These are phyloP conservation scores for Tephrocybe sp. DNA, from an alignment of 768 basidiomycete species.

Conservation along the genomic window DNA sequence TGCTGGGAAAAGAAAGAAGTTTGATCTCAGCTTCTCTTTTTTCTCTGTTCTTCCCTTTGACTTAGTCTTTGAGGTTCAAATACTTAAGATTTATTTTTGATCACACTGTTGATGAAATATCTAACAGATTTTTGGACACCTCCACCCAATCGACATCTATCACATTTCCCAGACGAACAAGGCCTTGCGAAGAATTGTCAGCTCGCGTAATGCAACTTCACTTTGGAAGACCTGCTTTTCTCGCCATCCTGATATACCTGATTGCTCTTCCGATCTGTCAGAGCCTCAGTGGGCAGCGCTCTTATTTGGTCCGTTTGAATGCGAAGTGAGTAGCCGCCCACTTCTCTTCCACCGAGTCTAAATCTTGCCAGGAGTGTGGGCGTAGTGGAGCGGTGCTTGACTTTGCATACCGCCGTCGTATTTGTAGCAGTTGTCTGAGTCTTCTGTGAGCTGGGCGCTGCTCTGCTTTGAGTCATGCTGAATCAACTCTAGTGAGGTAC, in stretches of 20 bases:
- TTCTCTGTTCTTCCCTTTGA: not conserved
- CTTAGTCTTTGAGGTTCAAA: not conserved
- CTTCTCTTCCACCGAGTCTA: not conserved
- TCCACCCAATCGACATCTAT: slow-evolving; percentile 25
- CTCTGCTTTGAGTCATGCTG: not conserved
- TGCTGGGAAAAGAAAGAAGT: not conserved
- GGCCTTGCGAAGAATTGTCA: slow-evolving; percentile 15
- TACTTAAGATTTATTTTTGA: not conserved
- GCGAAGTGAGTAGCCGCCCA: slow-evolving; percentile 14
- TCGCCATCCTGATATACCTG: slow-evolving; percentile 19
- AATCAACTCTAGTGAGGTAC: too few relatives aligned
- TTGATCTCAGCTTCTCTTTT: not conserved
- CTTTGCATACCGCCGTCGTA: not conserved
- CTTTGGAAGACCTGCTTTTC: slow-evolving; percentile 22
- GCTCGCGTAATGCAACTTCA: slow-evolving; percentile 15
- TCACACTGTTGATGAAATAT: not conserved
- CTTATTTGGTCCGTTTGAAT: slow-evolving; percentile 21
- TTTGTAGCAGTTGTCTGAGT: not conserved
- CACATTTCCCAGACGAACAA: slow-evolving; percentile 14
- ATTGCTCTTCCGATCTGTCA: slow-evolving; percentile 13
- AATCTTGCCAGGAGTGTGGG: not conserved
- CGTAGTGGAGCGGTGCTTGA: not conserved
- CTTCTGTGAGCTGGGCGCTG: not conserved
- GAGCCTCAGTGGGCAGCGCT: slow-evolving; percentile 22
- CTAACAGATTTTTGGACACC: slow-evolving; percentile 21